Conservation (phyloP, 495 filamentous ascomycete species). For the Penicillium steckii region DNA sequence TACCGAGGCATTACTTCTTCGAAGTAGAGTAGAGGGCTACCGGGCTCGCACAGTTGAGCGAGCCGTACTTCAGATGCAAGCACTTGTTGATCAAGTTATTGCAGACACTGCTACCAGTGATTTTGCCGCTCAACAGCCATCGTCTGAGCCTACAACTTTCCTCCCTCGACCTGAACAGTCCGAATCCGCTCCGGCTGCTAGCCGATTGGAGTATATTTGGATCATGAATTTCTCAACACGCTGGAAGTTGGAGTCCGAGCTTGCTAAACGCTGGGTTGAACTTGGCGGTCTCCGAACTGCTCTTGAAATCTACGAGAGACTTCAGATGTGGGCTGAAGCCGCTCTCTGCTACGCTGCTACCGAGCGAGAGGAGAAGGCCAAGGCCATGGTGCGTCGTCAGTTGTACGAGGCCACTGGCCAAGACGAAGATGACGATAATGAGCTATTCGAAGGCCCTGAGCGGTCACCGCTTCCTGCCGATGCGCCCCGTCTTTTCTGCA, state of each 20-base stretch:
- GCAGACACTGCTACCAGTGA: conserved; percentile 68
- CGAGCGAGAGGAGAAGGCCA: conserved; percentile 82
- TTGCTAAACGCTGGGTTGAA: conserved; percentile 85
- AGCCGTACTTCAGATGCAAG: conserved; percentile 90
- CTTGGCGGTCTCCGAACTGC: conserved; percentile 86
- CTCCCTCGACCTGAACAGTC: conserved; percentile 72
- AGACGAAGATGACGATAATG: conserved; percentile 48
- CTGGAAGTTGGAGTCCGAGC: conserved; percentile 92
- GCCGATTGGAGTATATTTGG: conserved; percentile 80
- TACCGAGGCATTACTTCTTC: conserved; percentile 83
- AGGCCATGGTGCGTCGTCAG: conserved; percentile 68
- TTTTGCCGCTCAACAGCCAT: conserved; percentile 28
- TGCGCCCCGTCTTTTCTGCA: conserved; percentile 88
- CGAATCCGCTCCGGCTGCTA: conserved; percentile 73
- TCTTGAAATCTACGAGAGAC: conserved; percentile 91
- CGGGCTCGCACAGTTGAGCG: conserved; percentile 82
- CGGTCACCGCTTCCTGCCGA: conserved; percentile 70
- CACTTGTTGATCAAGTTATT: conserved; percentile 92
- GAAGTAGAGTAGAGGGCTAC: conserved; percentile 86
- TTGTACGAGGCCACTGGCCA: conserved; percentile 63
- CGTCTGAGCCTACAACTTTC: conserved; percentile 63
- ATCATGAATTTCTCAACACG: conserved; percentile 77
- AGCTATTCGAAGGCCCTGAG: conserved; percentile 60
- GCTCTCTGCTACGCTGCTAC: conserved; percentile 83
- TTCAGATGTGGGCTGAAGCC: conserved; percentile 94